Evolutionary conservation across 225 moss, liverwort and hornwort genomes (phyloP).

Genomic region (Asterella californica): DNA sequence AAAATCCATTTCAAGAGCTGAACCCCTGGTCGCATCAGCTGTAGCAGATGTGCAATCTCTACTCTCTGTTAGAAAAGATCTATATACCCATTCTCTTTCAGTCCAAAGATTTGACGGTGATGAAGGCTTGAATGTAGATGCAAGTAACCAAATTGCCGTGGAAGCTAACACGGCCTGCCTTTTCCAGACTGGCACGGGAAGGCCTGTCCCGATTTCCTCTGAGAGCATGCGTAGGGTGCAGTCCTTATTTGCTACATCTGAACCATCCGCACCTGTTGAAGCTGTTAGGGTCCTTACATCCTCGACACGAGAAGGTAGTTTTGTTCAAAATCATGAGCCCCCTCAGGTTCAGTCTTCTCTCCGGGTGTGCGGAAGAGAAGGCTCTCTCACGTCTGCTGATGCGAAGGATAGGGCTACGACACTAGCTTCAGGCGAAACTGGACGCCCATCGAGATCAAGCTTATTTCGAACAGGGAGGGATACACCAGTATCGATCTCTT

Average conservation of each 20-base stretch:
- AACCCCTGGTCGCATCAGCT: neutral
- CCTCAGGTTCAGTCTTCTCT: neutral
- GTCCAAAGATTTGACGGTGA: neutral
- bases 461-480: slow-evolving; percentile 20
- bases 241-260: neutral
- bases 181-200: slow-evolving; percentile 18
- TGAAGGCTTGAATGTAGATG: neutral
- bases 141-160: neutral
- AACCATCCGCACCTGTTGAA: neutral
- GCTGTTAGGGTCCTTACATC: neutral
- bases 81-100: neutral
- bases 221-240: slow-evolving; percentile 6
- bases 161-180: neutral
- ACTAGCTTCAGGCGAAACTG: neutral
- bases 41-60: neutral
- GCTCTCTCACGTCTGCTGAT: neutral
- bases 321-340: neutral
- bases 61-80: neutral
- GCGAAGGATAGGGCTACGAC: neutral
- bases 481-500: slow-evolving; percentile 22
- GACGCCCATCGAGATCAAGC: neutral
- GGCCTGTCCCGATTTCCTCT: slow-evolving; percentile 16
- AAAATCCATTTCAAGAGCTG: neutral
- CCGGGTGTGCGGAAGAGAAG: neutral
- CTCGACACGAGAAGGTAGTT: neutral